These are phyloP conservation scores for Lentinula guzmanii DNA, from an alignment of 768 basidiomycete species.

Conservation along the genomic window DNA sequence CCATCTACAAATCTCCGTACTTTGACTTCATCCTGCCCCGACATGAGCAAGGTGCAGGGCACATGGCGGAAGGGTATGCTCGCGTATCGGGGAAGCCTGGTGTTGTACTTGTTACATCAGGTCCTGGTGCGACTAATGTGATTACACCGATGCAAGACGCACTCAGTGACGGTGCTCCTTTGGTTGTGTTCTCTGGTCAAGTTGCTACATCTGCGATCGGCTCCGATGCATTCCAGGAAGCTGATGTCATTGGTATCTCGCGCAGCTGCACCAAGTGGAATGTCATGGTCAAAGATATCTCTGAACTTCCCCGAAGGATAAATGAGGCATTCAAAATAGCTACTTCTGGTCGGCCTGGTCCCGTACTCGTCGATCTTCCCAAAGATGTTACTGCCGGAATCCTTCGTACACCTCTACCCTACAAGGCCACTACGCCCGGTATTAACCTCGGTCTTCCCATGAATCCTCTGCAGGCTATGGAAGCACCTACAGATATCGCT, in stretches of 20 bases:
- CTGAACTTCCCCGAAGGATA: conserved; percentile 90
- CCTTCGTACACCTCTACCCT: conserved; percentile 77
- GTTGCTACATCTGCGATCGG: conserved; percentile 99
- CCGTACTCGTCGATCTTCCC: conserved; percentile 97
- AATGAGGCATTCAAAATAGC: conserved; percentile 99
- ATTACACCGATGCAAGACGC: conserved; percentile 98
- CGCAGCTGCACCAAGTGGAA: conserved; percentile 99
- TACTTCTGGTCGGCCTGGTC: conserved; percentile 93
- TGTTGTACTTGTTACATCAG: conserved; percentile 96
- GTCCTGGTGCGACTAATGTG: conserved; percentile 97
- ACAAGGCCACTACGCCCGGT: conserved; percentile 83
- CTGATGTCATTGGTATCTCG: conserved; percentile 94
- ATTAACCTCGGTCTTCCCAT: conserved; percentile 63
- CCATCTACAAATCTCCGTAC: conserved; percentile 92
- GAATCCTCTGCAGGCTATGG: conserved; percentile 59
- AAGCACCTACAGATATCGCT: conserved; percentile 54
- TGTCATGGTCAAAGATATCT: conserved; percentile 97
- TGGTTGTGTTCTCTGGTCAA: conserved; percentile 95
- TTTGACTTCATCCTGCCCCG: conserved; percentile 95
- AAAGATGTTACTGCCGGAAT: conserved; percentile 97
- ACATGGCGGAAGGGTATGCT: conserved; percentile 99
- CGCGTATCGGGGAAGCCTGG: conserved; percentile 97
- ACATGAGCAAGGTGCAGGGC: conserved; percentile 97
- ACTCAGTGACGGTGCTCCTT: conserved; percentile 85
- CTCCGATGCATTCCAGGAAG: conserved; percentile 99